A percentile compares a stretch with the other conserved stretches of the same genome.
These are phyloP conservation scores for Suhomyces vadensis DNA, from an alignment of 805 yeast genomes.

Conservation along the genomic window DNA sequence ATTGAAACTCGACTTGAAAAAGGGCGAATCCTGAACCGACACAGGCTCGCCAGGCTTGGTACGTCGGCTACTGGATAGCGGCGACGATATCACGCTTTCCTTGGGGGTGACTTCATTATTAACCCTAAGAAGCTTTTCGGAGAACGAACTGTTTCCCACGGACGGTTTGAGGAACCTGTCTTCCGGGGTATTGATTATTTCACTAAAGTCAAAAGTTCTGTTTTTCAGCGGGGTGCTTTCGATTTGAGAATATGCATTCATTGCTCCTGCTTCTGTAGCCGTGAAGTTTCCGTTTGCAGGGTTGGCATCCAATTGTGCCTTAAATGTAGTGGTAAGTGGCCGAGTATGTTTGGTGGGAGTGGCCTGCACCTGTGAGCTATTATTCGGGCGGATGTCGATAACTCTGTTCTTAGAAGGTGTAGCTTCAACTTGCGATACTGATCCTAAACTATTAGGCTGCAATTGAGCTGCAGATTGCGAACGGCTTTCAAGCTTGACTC, in stretches of 20 bases:
- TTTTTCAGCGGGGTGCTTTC: slow-evolving; percentile 30
- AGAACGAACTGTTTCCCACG: neutral
- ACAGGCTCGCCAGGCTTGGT: slow-evolving; percentile 41
- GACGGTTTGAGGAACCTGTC: slow-evolving; percentile 9
- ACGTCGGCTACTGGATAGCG: slow-evolving; percentile 1
- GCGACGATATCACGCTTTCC: neutral
- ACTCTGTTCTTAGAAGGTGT: slow-evolving; percentile 24
- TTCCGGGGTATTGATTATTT: slow-evolving; percentile 13
- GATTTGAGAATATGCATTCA: too few relatives aligned
- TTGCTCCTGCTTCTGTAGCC: too few relatives aligned
- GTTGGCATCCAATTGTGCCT: too few relatives aligned
- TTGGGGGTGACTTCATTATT: slow-evolving; percentile 5
- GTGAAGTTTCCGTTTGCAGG: too few relatives aligned
- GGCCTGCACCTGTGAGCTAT: slow-evolving; percentile 9
- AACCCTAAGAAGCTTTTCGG: neutral
- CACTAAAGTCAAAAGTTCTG: slow-evolving; percentile 2
- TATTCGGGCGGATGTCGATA: neutral
- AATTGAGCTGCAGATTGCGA: neutral
- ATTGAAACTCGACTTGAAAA: slow-evolving; percentile 15
- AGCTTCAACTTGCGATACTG: slow-evolving; percentile 24
- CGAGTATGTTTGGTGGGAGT: slow-evolving; percentile 11
- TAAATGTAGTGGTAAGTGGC: too few relatives aligned
- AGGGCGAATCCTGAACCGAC: slow-evolving; percentile 37
- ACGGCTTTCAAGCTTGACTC: slow-evolving; percentile 14
- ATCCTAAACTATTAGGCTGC: neutral